A percentile compares a stretch with the other conserved stretches of the same genome.
Evolutionary conservation across 345 rosid species (phyloP).

Genomic region (Populus pruinosa): DNA sequence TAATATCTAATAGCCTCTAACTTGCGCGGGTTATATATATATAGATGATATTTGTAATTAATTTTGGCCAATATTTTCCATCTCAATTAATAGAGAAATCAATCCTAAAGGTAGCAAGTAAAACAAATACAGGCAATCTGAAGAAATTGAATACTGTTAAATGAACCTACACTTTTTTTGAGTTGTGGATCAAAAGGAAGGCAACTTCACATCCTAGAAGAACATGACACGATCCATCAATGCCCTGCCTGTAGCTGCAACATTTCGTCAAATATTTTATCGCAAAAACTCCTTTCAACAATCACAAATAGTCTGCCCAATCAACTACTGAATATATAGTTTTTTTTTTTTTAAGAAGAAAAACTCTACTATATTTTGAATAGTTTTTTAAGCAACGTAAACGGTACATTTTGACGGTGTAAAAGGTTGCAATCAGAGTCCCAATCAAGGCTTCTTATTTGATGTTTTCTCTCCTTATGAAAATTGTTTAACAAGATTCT

Average conservation of each 20-base stretch:
- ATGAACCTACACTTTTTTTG: neutral
- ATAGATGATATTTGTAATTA: neutral
- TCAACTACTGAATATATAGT: neutral
- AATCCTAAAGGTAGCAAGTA: neutral
- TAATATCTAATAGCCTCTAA: too few relatives aligned
- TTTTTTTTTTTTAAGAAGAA: too few relatives aligned
- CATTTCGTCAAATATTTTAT: too few relatives aligned
- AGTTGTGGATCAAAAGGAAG: neutral
- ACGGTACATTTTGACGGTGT: neutral
- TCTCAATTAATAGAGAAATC: neutral
- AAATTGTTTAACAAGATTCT: neutral
- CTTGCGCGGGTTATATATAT: neutral
- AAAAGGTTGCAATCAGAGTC: neutral
- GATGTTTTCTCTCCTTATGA: neutral
- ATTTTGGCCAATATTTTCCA: neutral
- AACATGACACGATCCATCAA: neutral
- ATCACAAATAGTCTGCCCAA: neutral
- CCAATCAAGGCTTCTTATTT: neutral
- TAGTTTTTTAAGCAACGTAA: neutral
- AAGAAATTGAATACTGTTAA: neutral
- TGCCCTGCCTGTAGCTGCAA: neutral
- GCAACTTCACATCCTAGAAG: neutral
- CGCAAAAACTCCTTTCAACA: neutral
- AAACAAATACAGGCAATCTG: neutral
- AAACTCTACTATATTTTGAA: neutral